Base-by-base conservation (phyloP, 2,329 filamentous ascomycete genomes). In the Cryphonectria japonica region DNA sequence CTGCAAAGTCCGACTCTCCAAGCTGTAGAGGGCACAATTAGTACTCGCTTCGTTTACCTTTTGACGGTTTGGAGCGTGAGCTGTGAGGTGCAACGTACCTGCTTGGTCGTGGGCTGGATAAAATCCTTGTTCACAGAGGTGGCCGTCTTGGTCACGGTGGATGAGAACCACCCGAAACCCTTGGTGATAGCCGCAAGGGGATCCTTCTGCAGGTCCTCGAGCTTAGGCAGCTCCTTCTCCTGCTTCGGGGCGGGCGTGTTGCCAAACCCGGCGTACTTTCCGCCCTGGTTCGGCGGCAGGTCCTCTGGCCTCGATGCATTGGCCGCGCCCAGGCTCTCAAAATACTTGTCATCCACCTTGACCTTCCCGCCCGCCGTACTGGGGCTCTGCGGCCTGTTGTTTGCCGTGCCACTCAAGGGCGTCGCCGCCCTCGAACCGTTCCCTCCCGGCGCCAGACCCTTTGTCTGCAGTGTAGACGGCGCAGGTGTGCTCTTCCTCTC, bases 101-200 rank as follows among this genome's bases (percentile, higher is more conserved):
- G 93, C 78, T 93, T 92, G 73, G 96, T 94, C 39, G 94, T 96
- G 13, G 96, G 96, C 82, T 97, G 94, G 68, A 99, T 93, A 82
- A 94, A 98, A 46, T 92, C 89, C 75, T 96, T 92, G 79, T 98
- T 97, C 34, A 98, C 92, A 22, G 89, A 93, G 85, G 97, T 97
- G 52, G 95, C 96, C 74, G 93, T 93, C 85, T 96, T 97, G 37
- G 90, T 91, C 59, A 98, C 94, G 16, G 93, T 94, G 46, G 89
- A 92, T 26, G 94, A 89, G 78, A 98, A 94, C 94, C 96, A 98
- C 11, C 95, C 95, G 77, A 98, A 97, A 0, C 95, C 93, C 82
- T 97, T 98, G 39, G 91, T 94, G 76, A 99, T 82, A 22, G 95
- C 94, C 0, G 89, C 95, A 73, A 98, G 85, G 0, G 96, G 95